These are phyloP conservation scores for Brassica cretica DNA, from an alignment of 345 rosid genomes.

Conservation along the genomic window DNA sequence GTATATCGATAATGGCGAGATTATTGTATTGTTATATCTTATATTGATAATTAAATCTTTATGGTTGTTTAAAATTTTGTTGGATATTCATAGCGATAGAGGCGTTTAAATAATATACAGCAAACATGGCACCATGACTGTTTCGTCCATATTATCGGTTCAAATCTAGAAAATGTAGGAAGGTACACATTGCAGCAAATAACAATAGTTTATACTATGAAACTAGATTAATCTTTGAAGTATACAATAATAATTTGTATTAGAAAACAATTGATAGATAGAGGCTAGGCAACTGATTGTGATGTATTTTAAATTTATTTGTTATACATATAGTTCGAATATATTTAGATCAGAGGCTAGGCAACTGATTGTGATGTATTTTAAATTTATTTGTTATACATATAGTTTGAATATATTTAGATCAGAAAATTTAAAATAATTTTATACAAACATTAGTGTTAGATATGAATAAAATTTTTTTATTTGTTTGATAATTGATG, in stretches of 20 bases:
- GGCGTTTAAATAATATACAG: conserved; percentile 16
- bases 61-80: conserved; percentile 11
- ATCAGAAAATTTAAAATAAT: conserved; percentile 34
- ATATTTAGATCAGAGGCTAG: conserved; percentile 14
- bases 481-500: conserved; percentile 29
- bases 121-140: conserved; percentile 43
- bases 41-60: conserved; percentile 23
- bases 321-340: neutral
- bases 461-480: neutral
- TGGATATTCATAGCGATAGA: conserved; percentile 12
- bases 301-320: conserved; percentile 22
- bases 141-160: conserved; percentile 21
- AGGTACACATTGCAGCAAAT: conserved; percentile 32
- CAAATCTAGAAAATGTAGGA: conserved; percentile 34
- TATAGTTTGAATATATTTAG: neutral
- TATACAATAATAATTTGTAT: conserved; percentile 21
- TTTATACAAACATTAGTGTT: conserved; percentile 3
- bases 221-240: conserved; percentile 25
- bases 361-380: conserved; percentile 33
- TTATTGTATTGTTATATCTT: neutral
- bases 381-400: neutral
- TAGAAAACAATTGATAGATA: conserved; percentile 21
- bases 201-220: conserved; percentile 3
- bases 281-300: conserved; percentile 30
- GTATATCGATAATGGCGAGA: conserved; percentile 29